Evolutionary conservation across 1,139 yeast genomes (phyloP), one percentile per base, ranked within the genome.

Genomic region (Geotrichum carabidarum): DNA sequence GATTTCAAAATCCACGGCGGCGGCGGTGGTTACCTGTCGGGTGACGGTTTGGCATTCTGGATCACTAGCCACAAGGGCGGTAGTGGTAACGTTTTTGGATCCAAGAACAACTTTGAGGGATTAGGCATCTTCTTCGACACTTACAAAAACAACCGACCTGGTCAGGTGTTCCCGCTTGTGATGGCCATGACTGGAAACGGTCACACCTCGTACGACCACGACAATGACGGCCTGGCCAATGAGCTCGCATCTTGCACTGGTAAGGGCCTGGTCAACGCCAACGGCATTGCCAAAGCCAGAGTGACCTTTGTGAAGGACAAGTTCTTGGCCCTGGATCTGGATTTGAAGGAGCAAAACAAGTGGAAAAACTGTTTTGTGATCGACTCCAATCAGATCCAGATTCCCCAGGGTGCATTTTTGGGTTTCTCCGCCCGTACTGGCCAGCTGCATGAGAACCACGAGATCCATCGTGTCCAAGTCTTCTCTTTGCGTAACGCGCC

Each of bases 381-480:
- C 38, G 73, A 74, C 18, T 6, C 35, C 8, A 75, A 79, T 15
- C 63, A 68, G n/a, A 74, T 84, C 45, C 76, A 80, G 55, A 55
- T 62, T 8, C 64, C 64, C 18, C 51, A 52, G 22, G 34, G 52
- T 9, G 51, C 59, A 6, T 80, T 79, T 59, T 74, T 82, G 45
- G 96, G 96, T 0, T 75, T 90, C 55, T 77, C 89, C 42, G 96
- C 95, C 0, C 88, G 87, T 62, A 90, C 96, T 8, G 97, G 97
- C 18, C 89, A 86, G 58, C 75, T 88, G 52, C 73, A 79, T 36
- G 66, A 83, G 75, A 61, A 78, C 76, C 68, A 76, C 56, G 71
- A 73, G 49, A 56, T 74, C 44, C 63, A 49, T 52, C 61, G 62
- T 3, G 62, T 71, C 51, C 67, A 67, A 48, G 68, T 71, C 6